Conservation (phyloP, 768 basidiomycete genomes). For the Boletus patriciae region DNA sequence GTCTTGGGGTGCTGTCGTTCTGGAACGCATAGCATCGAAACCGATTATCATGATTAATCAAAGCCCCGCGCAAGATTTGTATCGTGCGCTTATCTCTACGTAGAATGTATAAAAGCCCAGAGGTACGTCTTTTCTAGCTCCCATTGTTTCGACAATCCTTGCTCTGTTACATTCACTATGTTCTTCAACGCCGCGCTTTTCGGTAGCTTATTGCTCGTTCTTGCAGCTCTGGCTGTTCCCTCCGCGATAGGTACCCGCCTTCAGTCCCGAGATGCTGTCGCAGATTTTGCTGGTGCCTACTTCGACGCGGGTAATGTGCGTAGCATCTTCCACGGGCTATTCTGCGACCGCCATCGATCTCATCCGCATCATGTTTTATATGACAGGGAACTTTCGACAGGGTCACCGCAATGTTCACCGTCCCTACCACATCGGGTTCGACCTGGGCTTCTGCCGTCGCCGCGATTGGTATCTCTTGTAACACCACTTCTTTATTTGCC, state of each 20-base stretch:
- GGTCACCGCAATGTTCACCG: slow-evolving; percentile 9
- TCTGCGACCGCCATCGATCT: not conserved
- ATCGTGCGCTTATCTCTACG: not conserved
- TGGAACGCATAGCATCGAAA: not conserved
- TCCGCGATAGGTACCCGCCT: not conserved
- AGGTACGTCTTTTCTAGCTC: not conserved
- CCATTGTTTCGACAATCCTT: not conserved
- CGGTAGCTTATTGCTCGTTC: not conserved
- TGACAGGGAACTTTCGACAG: slow-evolving; percentile 5
- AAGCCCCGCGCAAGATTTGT: no score
- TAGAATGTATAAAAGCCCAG: not conserved
- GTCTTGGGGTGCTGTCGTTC: not conserved
- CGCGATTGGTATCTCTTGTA: slow-evolving; percentile 14
- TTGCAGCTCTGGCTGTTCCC: not conserved
- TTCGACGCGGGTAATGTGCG: not conserved
- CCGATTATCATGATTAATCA: no score
- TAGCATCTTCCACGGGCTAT: not conserved
- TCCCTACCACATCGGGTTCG: slow-evolving; percentile 2
- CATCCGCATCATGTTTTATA: not conserved
- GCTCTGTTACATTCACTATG: not conserved
- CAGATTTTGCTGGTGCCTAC: slow-evolving; percentile 9
- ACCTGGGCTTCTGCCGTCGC: not conserved
- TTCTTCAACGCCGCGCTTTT: not conserved
- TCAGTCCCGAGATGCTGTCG: not conserved
- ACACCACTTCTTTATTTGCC: no score